Percentiles rank a stretch among this genome's conserved stretches.
Conservation (phyloP, 768 basidiomycete species). For the Candolleomyces aberdarensis region DNA sequence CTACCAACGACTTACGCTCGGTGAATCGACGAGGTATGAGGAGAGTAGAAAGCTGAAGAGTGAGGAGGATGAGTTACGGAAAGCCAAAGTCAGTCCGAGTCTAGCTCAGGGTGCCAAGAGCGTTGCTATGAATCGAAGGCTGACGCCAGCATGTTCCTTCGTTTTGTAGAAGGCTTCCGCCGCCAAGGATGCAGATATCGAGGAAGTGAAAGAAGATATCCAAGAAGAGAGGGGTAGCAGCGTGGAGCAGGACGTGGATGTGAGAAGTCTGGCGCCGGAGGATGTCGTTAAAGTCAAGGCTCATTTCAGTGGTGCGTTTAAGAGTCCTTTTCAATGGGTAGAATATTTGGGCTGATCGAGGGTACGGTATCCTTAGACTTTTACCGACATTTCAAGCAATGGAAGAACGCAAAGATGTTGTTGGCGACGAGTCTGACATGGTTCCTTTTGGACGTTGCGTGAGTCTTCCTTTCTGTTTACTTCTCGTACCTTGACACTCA, state of each 20-base stretch:
- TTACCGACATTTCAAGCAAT: constrained; percentile 64
- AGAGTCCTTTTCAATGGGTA: not conserved
- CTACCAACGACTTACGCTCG: constrained; percentile 72
- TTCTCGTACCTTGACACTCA: not conserved
- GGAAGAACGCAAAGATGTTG: constrained; percentile 64
- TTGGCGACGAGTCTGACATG: constrained; percentile 67
- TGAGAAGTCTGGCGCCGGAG: constrained; percentile 12
- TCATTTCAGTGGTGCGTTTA: constrained; percentile 45
- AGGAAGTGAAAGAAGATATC: not conserved
- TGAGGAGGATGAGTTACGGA: not conserved
- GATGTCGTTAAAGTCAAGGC: constrained; percentile 39
- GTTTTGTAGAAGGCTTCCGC: not conserved
- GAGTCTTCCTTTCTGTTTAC: not conserved
- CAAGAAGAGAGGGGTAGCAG: too few relatives aligned
- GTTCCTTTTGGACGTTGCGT: constrained; percentile 79
- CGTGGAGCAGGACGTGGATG: constrained; percentile 1
- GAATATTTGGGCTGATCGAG: too few relatives aligned
- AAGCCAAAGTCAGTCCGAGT: not conserved
- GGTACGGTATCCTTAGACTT: constrained; percentile 42
- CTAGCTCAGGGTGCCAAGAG: too few relatives aligned
- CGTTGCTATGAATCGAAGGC: too few relatives aligned
- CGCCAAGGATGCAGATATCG: not conserved
- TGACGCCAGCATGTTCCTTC: too few relatives aligned
- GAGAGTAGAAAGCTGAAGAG: constrained; percentile 38
- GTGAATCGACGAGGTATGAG: constrained; percentile 59